Evolutionary conservation across 352 stramenopile species (phyloP), one percentile per base, ranked within the genome.

Genomic region (Phytopythium delawarense): DNA sequence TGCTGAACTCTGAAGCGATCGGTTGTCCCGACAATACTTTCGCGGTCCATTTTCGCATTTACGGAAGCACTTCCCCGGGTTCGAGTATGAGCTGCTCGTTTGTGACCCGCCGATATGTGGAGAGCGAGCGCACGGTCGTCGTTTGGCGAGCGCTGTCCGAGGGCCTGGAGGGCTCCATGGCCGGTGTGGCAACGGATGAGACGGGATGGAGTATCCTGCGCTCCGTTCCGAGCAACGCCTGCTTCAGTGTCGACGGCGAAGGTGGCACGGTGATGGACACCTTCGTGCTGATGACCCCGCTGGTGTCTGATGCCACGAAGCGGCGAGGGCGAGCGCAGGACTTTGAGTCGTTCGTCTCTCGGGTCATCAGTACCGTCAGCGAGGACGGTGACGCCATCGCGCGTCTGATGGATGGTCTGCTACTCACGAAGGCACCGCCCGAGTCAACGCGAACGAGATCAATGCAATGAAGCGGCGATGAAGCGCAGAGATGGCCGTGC

Each of bases 81-180:
- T 57, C 35, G 0, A 71, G 9, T 40, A 68, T 52, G 65, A 70
- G 51, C 61, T 61, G 5, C 35, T 69, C 23, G 8, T 60, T 60
- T 25, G 71, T 87, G n/a, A 53, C 78, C 6, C 75, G 78, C 12
- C 68, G 71, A 13, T 88, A 78, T 56, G 62, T 79, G 3, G 74
- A 89, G 45, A 16, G 53, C 7, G 67, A 81, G 45, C 76, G 79
- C 40, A 63, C 85, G 2, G 75, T 91, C 30, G 61, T 88, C n/a
- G 75, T 87, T 30, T 91, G 79, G 79, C 77, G 71, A 25, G 57
- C 81, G 21, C 74, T 86, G 57, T 75, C 82, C 28, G 72, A 91
- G 53, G 71, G 63, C 0, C 21, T 32, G 8, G 71, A 76, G 46
- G 71, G 69, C 0, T 1, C 69, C 0, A 72, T 69, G 34, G 57